Conservation (phyloP, 2,329 filamentous ascomycete species). For the Acephala macrosclerotiorum region DNA sequence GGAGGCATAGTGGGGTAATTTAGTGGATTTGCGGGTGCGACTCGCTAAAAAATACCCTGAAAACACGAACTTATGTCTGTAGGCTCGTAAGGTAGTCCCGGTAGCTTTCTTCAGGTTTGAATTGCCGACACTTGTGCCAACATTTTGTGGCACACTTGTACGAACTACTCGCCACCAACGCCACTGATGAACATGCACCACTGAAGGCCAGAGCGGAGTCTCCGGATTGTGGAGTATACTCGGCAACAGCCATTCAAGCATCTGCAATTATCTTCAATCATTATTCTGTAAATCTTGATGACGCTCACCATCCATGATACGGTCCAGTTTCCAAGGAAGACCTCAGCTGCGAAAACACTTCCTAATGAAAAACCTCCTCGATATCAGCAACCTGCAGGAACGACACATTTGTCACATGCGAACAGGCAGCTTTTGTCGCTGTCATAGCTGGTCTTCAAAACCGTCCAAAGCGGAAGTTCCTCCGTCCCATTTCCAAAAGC, state of each 20-base stretch:
- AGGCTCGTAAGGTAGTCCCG: no score
- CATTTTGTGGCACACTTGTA: neutral
- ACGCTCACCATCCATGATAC: no score
- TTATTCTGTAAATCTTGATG: neutral
- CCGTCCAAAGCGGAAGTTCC: neutral
- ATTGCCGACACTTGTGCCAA: neutral
- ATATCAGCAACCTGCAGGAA: neutral
- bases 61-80: no score
- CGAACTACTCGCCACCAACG: neutral
- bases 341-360: no score
- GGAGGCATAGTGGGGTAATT: no score
- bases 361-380: no score
- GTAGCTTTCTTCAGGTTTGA: no score
- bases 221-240: neutral
- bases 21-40: no score
- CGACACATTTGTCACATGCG: no score
- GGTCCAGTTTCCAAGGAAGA: no score
- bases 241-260: neutral
- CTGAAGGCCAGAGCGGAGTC: neutral
- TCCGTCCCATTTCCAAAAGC: neutral
- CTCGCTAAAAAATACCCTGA: no score
- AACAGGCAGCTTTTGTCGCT: neutral
- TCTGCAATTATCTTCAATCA: neutral
- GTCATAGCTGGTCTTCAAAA: neutral
- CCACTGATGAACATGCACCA: no score